These are phyloP conservation scores for Cordia subcordata DNA, from an alignment of 257 asterid species.

Conservation along the genomic window DNA sequence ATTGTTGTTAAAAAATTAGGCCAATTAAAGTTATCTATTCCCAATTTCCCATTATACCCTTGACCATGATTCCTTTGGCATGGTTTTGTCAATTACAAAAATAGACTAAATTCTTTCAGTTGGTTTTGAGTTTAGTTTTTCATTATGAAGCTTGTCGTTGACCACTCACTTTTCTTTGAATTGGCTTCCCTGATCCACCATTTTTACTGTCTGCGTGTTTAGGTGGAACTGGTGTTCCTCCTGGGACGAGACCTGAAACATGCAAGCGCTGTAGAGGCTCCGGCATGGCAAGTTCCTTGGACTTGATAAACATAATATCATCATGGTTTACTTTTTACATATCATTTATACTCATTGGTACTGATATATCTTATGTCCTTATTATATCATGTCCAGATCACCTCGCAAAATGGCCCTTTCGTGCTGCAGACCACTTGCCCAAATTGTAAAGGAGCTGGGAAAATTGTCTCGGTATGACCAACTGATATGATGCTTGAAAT, in stretches of 20 bases:
- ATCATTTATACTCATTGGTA: not conserved
- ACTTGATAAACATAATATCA: not conserved
- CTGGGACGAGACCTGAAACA: conserved; percentile 93
- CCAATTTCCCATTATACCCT: not conserved
- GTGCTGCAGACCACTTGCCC: conserved; percentile 62
- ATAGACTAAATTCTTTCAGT: no score
- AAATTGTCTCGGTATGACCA: conserved; percentile 67
- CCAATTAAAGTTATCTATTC: not conserved
- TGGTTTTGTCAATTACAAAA: no score
- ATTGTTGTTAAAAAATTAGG: not conserved
- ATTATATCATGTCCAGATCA: conserved; percentile 29
- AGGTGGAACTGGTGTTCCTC: conserved; percentile 99
- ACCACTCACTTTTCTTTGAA: no score
- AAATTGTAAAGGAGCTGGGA: conserved; percentile 70
- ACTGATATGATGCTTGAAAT: not conserved
- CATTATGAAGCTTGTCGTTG: no score
- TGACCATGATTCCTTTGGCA: no score
- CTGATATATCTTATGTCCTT: conserved; percentile 3
- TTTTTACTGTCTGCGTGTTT: not conserved
- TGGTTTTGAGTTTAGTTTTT: no score
- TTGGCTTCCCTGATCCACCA: not conserved
- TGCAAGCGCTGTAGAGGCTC: conserved; percentile 90
- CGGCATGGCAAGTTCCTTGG: conserved; percentile 59
- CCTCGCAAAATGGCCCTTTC: conserved; percentile 50
- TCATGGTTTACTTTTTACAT: not conserved